Evolutionary conservation across 768 basidiomycete species (phyloP), one percentile per base, ranked within the genome.

Genomic region (Lactarius pseudohatsudake): DNA sequence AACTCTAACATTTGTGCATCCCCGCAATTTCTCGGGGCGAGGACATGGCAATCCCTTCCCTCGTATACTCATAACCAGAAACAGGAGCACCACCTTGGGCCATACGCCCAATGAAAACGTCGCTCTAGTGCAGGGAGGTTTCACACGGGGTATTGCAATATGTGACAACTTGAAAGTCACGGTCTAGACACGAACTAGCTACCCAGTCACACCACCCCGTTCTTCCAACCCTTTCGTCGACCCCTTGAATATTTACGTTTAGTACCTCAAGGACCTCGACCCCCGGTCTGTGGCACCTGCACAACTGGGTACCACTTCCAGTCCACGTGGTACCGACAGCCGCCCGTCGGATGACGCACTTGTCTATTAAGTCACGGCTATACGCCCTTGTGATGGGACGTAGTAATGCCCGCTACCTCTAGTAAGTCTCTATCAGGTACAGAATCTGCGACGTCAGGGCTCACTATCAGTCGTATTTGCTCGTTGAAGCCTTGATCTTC

Each of bases 191-290:
- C 50, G 41, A 55, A 32, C 34, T 32, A 22, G n/a, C 20, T 20
- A 38, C 11, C 43, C 55, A 58, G 34, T 43, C 22, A 32, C 41
- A 40, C 4, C 1, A 47, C 40, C 66, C 57, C 34, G 26, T 64
- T 59, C 50, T 56, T 59, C 45, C 54, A 26, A 40, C 61, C 57
- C 61, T 66, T 62, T 58, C 38, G 61, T 58, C 56, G 26, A 26
- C 10, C 56, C 20, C 20, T 22, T 53, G 56, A 40, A 8, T 47
- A 26, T 59, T 64, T 36, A 54, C 41, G 9, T 59, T 9, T 53
- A 6, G 26, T 57, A 54, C 26, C 2, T 41, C 41, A 43, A 60
- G 54, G 43, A n/a, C 59, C 59, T 56, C 59, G 41, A 61, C 32
- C 47, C 47, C 47, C 50, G 22, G 26, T 53, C 50, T 53, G 50